These are phyloP conservation scores for Ustilago nuda DNA, from an alignment of 1,284 basidiomycete genomes.

Conservation along the genomic window DNA sequence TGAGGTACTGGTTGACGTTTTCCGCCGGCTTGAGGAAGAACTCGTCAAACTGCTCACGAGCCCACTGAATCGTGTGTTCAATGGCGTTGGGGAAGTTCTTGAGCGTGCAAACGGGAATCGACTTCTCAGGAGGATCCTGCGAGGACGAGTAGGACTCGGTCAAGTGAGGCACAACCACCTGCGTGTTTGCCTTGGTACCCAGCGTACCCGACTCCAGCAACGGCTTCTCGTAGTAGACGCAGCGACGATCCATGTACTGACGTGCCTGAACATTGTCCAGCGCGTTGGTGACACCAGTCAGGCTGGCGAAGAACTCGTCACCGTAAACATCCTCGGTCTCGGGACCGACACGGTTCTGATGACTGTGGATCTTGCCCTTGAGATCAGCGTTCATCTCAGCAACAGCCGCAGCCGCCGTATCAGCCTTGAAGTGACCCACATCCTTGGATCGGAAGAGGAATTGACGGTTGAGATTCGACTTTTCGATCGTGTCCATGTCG, in stretches of 20 bases:
- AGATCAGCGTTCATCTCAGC: constrained; percentile 96
- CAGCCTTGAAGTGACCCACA: constrained; percentile 96
- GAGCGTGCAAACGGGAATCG: constrained; percentile 96
- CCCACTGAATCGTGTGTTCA: constrained; percentile 97
- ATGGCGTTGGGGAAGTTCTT: constrained; percentile 99
- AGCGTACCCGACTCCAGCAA: constrained; percentile 97
- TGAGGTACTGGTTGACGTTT: constrained; percentile 95
- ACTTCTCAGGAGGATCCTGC: constrained; percentile 99
- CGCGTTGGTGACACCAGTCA: constrained; percentile 99
- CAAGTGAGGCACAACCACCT: constrained; percentile 93
- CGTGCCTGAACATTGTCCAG: constrained; percentile 96
- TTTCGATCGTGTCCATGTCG: constrained; percentile 98
- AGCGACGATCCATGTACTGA: constrained; percentile 98
- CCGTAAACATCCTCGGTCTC: constrained; percentile 95
- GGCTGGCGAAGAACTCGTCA: constrained; percentile 82
- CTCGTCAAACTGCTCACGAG: constrained; percentile 90
- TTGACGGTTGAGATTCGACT: constrained; percentile 97
- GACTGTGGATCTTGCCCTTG: constrained; percentile 85
- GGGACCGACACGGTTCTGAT: constrained; percentile 90
- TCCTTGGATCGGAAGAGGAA: constrained; percentile 98
- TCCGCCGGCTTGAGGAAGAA: constrained; percentile 94
- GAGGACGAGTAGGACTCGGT: constrained; percentile 99
- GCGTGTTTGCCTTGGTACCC: constrained; percentile 98
- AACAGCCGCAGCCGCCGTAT: constrained; percentile 91
- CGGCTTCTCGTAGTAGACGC: constrained; percentile 96